Base-by-base conservation (phyloP, 1,284 basidiomycete species). In the Salmacisia buchloeana region DNA sequence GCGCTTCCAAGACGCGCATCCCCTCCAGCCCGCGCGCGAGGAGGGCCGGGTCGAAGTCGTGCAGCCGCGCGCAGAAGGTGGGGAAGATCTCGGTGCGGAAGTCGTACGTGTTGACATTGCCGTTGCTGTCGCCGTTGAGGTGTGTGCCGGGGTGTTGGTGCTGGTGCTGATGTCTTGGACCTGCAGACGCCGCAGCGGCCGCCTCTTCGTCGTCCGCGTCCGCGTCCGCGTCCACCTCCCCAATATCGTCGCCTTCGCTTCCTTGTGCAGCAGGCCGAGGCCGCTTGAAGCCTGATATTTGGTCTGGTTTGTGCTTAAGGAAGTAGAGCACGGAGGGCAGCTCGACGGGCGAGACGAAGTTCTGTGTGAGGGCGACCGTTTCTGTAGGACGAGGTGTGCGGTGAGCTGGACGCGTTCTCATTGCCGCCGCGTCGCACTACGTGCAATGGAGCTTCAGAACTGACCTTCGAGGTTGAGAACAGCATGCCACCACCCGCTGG, bases 311-410 rank as follows among this genome's bases (percentile, higher is more conserved):
- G 69, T 81, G 72, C 52, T 78, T 76, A 74, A 83, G 79, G 65
- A 83, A 83, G 49, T 73, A 70, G 15, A 83, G 71, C 36, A 82
- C 81, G 27, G 71, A 65, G 2, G 73, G 70, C 23, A 83, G 70
- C 65, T 82, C 82, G n/a, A 72, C 64, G 5, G 71, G 70, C 2
- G 81, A 81, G 29, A 82, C 81, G 71, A 81, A 83, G 71, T 83
- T 83, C 65, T 83, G 82, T 6, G 82, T 83, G 38, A 83, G 72
- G 1, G 82, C 82, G 7, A 82, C n/a, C n/a, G n/a, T n/a, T n/a
- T n/a, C n/a, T n/a, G n/a, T n/a, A n/a, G n/a, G n/a, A n/a, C n/a
- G n/a, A n/a, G n/a, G n/a, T n/a, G n/a, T n/a, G n/a, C n/a, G n/a
- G n/a, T n/a, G n/a, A n/a, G n/a, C n/a, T n/a, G n/a, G n/a, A n/a